Conservation (phyloP, 371 early-diverging fungal genomes). For the Rhizoclosmatium hyalinum region DNA sequence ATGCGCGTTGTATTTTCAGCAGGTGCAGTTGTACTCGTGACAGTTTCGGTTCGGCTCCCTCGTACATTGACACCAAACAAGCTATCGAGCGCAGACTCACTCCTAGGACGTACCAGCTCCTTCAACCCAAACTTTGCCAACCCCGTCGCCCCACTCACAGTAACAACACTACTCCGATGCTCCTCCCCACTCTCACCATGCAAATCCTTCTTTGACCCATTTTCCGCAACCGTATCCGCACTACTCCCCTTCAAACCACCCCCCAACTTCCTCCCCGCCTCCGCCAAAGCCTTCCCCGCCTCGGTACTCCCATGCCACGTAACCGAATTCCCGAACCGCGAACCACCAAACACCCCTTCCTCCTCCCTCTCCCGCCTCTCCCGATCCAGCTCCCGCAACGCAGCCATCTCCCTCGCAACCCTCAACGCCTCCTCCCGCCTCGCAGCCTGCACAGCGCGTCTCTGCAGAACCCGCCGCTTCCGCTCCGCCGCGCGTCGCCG, state of each 20-base stretch:
- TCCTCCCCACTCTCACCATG: background rate
- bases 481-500: background rate
- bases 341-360: background rate
- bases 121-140: background rate
- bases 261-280: background rate
- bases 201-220: background rate
- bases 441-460: background rate
- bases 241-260: background rate
- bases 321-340: background rate
- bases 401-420: background rate
- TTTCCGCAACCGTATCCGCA: background rate
- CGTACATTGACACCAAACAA: constrained; percentile 9
- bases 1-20: background rate
- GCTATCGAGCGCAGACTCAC: constrained; percentile 6
- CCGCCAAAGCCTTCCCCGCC: constrained; percentile 8
- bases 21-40: background rate
- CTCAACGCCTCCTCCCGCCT: background rate
- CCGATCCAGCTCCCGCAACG: background rate
- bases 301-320: constrained; percentile 27
- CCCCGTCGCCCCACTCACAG: background rate
- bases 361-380: background rate
- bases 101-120: background rate
- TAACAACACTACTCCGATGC: background rate
- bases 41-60: background rate
- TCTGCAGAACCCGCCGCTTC: constrained; percentile 8